A percentile compares a stretch with the other conserved stretches of the same genome.
phyloP scores from a whole-genome alignment of 345 rosid genomes.

The Hypericum perforatum region DNA sequence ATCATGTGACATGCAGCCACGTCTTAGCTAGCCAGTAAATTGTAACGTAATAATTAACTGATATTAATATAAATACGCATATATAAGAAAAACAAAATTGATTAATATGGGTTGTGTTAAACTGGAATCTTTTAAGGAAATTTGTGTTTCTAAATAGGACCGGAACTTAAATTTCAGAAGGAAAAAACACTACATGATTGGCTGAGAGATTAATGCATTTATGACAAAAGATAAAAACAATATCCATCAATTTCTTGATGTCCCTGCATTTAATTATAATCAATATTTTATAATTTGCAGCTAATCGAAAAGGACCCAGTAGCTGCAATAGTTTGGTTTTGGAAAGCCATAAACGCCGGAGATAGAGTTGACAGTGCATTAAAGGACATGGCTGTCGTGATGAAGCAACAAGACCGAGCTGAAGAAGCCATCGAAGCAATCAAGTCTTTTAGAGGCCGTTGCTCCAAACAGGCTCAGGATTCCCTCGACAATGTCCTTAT shows the following conservation, averaged over 20 bases:
- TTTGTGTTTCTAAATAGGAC: too few relatives aligned
- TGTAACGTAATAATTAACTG: too few relatives aligned
- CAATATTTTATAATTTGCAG: conserved; percentile 19
- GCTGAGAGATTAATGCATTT: too few relatives aligned
- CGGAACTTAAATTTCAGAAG: too few relatives aligned
- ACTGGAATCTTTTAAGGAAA: too few relatives aligned
- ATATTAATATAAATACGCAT: too few relatives aligned
- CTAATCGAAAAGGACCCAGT: conserved; percentile 75
- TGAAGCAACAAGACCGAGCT: conserved; percentile 66
- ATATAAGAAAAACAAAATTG: too few relatives aligned
- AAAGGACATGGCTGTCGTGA: conserved; percentile 92
- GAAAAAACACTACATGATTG: too few relatives aligned
- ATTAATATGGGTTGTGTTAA: too few relatives aligned
- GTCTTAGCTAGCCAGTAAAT: too few relatives aligned
- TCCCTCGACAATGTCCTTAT: conserved; percentile 90
- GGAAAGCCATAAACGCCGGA: conserved; percentile 87
- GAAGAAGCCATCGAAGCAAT: conserved; percentile 96
- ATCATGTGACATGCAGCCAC: too few relatives aligned
- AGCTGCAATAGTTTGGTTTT: conserved; percentile 61
- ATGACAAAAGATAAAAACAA: too few relatives aligned
- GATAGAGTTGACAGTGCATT: conserved; percentile 90
- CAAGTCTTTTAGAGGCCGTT: conserved; percentile 66
- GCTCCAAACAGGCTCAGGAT: conserved; percentile 75
- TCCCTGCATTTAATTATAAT: background rate
- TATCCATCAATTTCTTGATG: background rate